Evolutionary conservation across 805 yeast genomes (phyloP).

Genomic region (Kluyveromyces nonfermentans): DNA sequence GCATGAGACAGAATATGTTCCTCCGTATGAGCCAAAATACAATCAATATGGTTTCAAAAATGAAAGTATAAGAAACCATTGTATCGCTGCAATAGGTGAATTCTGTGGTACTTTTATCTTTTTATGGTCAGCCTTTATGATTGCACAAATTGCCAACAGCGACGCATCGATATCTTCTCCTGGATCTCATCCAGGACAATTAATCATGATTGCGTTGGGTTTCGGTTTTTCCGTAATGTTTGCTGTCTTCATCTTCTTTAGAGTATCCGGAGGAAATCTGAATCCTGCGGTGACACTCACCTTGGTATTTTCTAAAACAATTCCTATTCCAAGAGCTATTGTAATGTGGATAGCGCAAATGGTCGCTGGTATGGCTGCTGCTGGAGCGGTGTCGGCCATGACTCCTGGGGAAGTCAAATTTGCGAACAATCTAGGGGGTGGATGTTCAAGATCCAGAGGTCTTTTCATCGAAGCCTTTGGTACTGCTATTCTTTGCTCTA

Average conservation of each 20-base stretch:
- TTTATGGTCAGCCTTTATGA: slow-evolving; percentile 70
- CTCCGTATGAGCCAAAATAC: slow-evolving; percentile 11
- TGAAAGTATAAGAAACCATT: slow-evolving; percentile 46
- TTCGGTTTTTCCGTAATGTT: slow-evolving; percentile 76
- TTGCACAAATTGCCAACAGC: slow-evolving; percentile 76
- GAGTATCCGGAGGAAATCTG: slow-evolving; percentile 79
- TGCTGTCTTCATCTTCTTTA: slow-evolving; percentile 33
- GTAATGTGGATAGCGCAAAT: slow-evolving; percentile 60
- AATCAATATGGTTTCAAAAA: slow-evolving; percentile 31
- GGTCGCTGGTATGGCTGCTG: slow-evolving; percentile 86
- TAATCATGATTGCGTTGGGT: slow-evolving; percentile 75
- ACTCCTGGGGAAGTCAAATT: slow-evolving; percentile 72
- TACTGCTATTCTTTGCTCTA: slow-evolving; percentile 59
- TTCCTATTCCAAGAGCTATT: slow-evolving; percentile 61
- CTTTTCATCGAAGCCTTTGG: slow-evolving; percentile 76
- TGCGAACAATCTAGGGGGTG: slow-evolving; percentile 65
- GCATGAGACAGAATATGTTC: slow-evolving; percentile 2
- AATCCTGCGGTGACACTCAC: slow-evolving; percentile 83
- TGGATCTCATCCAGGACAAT: slow-evolving; percentile 54
- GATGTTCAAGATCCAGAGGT: slow-evolving; percentile 64
- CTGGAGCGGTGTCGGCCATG: slow-evolving; percentile 78
- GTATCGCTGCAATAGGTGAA: slow-evolving; percentile 67
- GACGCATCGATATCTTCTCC: slow-evolving; percentile 22
- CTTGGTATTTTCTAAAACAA: slow-evolving; percentile 61
- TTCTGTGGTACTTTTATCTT: slow-evolving; percentile 81